These are phyloP conservation scores for Malbranchea cinnamomea DNA, from an alignment of 2,329 filamentous ascomycete genomes.

Conservation along the genomic window DNA sequence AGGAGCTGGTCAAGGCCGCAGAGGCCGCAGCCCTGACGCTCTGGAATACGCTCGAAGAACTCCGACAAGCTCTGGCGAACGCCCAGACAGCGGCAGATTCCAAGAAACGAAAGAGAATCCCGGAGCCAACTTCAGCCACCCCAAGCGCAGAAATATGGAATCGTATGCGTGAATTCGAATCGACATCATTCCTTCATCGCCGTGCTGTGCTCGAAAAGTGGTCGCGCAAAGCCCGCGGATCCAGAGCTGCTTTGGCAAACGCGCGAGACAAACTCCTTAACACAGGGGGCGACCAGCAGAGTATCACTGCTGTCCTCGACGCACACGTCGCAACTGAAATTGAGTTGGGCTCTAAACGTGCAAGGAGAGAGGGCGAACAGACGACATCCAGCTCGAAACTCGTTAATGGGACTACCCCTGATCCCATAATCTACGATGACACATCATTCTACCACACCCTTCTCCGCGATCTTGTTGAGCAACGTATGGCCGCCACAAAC, in stretches of 20 bases:
- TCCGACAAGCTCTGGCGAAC: slow-evolving; percentile 26
- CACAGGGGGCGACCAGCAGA: slow-evolving; percentile 37
- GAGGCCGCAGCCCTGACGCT: slow-evolving; percentile 75
- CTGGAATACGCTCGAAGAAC: slow-evolving; percentile 52
- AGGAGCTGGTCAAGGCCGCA: slow-evolving; percentile 52
- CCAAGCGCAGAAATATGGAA: slow-evolving; percentile 56
- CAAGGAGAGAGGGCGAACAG: slow-evolving; percentile 3
- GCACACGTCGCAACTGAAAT: slow-evolving; percentile 29
- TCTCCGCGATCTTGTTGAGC: slow-evolving; percentile 83
- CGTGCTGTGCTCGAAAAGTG: slow-evolving; percentile 73
- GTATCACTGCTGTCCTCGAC: slow-evolving; percentile 29
- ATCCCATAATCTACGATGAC: slow-evolving; percentile 68
- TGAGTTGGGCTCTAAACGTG: slow-evolving; percentile 19
- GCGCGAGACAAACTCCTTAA: slow-evolving; percentile 47
- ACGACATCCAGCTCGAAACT: slow-evolving; percentile 2
- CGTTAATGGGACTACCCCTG: slow-evolving; percentile 15
- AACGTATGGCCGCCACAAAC: slow-evolving; percentile 50
- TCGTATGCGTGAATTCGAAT: slow-evolving; percentile 52
- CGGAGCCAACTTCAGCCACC: slow-evolving; percentile 36
- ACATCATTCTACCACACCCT: slow-evolving; percentile 88
- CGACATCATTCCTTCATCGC: slow-evolving; percentile 43
- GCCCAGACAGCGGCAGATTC: slow-evolving; percentile 20
- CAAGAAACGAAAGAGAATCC: slow-evolving; percentile 33
- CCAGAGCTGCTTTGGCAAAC: slow-evolving; percentile 36
- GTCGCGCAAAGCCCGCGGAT: slow-evolving; percentile 60